phyloP scores from a whole-genome alignment of 805 yeast genomes.

The Jamesozyma lodderae region DNA sequence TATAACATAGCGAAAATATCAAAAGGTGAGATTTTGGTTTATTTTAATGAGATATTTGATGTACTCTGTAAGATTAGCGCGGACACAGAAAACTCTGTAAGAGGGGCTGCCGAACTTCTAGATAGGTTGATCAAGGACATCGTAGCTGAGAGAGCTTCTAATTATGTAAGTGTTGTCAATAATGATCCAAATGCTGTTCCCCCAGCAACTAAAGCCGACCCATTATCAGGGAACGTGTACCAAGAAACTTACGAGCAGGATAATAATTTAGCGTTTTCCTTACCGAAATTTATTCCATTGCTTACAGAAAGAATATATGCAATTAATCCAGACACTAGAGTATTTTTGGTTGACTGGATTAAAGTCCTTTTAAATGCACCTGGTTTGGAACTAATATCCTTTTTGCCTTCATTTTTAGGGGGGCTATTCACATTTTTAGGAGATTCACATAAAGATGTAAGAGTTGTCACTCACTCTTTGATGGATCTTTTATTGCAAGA shows the following conservation, averaged over 20 bases:
- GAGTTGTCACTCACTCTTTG: conserved; percentile 74
- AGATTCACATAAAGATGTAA: conserved; percentile 77
- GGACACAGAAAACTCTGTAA: conserved; percentile 83
- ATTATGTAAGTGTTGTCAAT: conserved; percentile 67
- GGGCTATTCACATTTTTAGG: conserved; percentile 69
- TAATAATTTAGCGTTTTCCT: conserved; percentile 51
- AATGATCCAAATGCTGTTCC: conserved; percentile 37
- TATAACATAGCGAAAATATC: conserved; percentile 96
- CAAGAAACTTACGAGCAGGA: conserved; percentile 55
- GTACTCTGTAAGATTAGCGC: conserved; percentile 83
- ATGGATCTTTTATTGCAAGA: conserved; percentile 71
- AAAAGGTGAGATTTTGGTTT: conserved; percentile 82
- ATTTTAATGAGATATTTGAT: conserved; percentile 92
- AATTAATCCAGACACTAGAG: conserved; percentile 84
- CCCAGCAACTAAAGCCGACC: conserved; percentile 40
- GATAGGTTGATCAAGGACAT: conserved; percentile 89
- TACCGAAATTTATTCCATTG: conserved; percentile 85
- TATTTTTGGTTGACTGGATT: conserved; percentile 89
- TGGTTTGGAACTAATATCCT: conserved; percentile 76
- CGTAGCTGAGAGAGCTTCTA: conserved; percentile 88
- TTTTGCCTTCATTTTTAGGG: conserved; percentile 80
- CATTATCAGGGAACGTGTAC: conserved; percentile 44
- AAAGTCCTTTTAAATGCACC: conserved; percentile 89
- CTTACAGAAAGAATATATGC: conserved; percentile 85
- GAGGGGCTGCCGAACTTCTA: conserved; percentile 89